Evolutionary conservation across 352 stramenopile genomes (phyloP).

Genomic region (Discostella stelligera): DNA sequence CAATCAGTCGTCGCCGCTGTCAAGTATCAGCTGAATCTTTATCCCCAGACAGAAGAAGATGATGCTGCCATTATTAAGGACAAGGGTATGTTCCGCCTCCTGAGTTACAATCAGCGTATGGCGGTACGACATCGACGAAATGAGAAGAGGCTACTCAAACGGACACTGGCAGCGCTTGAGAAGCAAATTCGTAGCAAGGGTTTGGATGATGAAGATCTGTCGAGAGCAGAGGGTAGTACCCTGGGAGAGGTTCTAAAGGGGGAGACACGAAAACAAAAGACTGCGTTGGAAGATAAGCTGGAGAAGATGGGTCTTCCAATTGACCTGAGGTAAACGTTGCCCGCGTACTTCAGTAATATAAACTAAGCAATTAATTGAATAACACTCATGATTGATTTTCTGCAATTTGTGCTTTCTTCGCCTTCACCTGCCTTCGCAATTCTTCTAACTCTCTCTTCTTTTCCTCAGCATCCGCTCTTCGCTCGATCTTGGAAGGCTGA

Average conservation of each 20-base stretch:
- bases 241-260: conserved; percentile 72
- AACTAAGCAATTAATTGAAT: not conserved
- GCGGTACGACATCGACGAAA: conserved; percentile 82
- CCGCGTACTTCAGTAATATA: not conserved
- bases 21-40: conserved; percentile 76
- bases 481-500: conserved; percentile 87
- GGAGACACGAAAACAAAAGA: conserved; percentile 75
- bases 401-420: conserved; percentile 64
- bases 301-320: conserved; percentile 81
- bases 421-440: conserved; percentile 62
- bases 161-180: conserved; percentile 80
- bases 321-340: conserved; percentile 63
- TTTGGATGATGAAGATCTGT: conserved; percentile 66
- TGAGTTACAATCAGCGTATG: conserved; percentile 86
- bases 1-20: conserved; percentile 75
- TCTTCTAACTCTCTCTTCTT: conserved; percentile 84
- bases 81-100: conserved; percentile 78
- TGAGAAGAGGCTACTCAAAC: conserved; percentile 81
- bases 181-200: conserved; percentile 76
- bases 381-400: conserved; percentile 1
- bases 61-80: conserved; percentile 85
- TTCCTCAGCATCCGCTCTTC: conserved; percentile 69
- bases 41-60: conserved; percentile 80
- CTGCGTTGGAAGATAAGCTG: conserved; percentile 75
- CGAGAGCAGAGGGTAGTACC: conserved; percentile 72